Conservation (phyloP, 768 basidiomycete genomes). For the Lactarius sp. region DNA sequence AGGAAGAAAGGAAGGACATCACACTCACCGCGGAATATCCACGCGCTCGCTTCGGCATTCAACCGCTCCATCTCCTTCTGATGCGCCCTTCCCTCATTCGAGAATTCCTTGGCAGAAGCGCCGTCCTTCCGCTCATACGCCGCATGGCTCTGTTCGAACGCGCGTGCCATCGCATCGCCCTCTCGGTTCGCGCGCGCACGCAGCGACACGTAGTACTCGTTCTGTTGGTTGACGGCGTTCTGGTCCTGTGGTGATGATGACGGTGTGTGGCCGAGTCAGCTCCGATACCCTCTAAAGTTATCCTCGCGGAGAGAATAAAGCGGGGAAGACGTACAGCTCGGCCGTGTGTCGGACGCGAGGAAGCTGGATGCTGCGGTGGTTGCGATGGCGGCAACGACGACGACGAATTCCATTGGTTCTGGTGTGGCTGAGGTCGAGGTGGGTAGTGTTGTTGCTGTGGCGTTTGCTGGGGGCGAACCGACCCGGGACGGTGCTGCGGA, state of each 20-base stretch:
- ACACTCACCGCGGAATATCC: conserved; percentile 73
- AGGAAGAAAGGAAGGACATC: neutral
- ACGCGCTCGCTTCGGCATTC: conserved; percentile 78
- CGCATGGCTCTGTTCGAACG: conserved; percentile 66
- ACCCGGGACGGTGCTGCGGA: conserved; percentile 21
- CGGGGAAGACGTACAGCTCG: conserved; percentile 15
- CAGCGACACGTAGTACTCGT: conserved; percentile 63
- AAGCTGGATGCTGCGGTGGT: neutral
- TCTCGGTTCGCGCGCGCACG: conserved; percentile 73
- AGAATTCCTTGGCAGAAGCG: conserved; percentile 75
- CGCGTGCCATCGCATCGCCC: conserved; percentile 71
- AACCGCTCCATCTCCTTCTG: conserved; percentile 70
- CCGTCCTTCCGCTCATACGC: conserved; percentile 73
- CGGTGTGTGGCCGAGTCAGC: neutral
- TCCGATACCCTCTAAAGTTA: too few species aligned
- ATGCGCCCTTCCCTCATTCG: conserved; percentile 74
- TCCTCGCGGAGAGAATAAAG: too few species aligned
- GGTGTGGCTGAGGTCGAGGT: conserved; percentile 25
- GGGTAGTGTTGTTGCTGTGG: conserved; percentile 12
- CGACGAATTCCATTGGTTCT: conserved; percentile 7
- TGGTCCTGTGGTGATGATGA: conserved; percentile 38
- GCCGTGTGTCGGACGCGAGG: conserved; percentile 13
- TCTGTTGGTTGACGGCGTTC: conserved; percentile 60
- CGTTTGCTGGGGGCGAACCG: too few species aligned
- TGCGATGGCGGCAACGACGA: neutral